Evolutionary conservation across 2,329 filamentous ascomycete genomes (phyloP).

Genomic region (Aspergillus udagawae): DNA sequence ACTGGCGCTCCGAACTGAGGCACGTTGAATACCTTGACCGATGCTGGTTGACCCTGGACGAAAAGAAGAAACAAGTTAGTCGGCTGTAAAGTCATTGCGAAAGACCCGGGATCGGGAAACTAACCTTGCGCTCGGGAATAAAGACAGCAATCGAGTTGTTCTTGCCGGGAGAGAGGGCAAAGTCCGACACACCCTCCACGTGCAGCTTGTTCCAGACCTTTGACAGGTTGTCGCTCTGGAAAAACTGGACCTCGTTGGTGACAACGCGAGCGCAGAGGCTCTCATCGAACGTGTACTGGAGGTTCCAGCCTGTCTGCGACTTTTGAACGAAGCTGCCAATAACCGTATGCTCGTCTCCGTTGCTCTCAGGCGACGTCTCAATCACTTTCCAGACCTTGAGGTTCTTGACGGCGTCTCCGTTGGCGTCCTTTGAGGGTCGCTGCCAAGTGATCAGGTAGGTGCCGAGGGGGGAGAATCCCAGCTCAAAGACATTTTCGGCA

Average conservation of each 20-base stretch:
- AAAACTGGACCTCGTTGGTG: conserved; percentile 97
- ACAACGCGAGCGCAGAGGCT: conserved; percentile 87
- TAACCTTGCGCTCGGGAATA: conserved; percentile 88
- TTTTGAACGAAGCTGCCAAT: conserved; percentile 94
- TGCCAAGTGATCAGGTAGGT: conserved; percentile 97
- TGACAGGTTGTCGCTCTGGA: conserved; percentile 77
- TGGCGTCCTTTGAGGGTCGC: conserved; percentile 84
- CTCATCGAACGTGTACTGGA: conserved; percentile 95
- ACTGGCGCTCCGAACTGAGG: conserved; percentile 78
- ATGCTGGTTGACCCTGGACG: conserved; percentile 77
- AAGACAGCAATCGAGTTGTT: conserved; percentile 93
- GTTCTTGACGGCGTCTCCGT: conserved; percentile 91
- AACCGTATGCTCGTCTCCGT: conserved; percentile 60
- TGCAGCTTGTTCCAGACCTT: conserved; percentile 94
- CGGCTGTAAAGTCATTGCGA: background rate
- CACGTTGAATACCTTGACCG: conserved; percentile 91
- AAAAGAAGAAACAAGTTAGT: conserved; percentile 5
- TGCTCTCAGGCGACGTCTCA: conserved; percentile 55
- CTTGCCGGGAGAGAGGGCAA: conserved; percentile 83
- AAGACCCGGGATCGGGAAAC: conserved; percentile 15
- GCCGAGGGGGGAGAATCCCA: conserved; percentile 88
- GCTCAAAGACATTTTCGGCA: conserved; percentile 82
- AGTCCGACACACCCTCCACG: conserved; percentile 84
- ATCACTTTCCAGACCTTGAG: conserved; percentile 91
- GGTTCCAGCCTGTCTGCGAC: conserved; percentile 90